These are phyloP conservation scores for Cryptococcus sp. DNA, from an alignment of 1,284 basidiomycete species.

Conservation along the genomic window DNA sequence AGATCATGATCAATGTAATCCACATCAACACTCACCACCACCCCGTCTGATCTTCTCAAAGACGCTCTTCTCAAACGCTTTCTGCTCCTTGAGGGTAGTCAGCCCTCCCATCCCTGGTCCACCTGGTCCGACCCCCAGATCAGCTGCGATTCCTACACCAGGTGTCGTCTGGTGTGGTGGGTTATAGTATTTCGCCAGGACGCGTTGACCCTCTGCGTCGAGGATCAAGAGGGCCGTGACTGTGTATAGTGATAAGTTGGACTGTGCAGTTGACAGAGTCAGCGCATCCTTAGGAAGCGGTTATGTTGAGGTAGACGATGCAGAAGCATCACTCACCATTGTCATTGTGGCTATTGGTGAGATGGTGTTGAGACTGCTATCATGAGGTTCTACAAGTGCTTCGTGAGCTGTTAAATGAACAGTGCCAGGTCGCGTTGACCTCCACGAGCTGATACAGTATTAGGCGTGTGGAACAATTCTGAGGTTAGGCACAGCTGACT, in stretches of 20 bases:
- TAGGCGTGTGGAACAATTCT: slow-evolving; percentile 8
- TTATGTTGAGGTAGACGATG: neutral
- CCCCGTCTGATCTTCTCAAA: slow-evolving; percentile 94
- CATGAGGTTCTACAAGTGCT: no score
- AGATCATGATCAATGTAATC: neutral
- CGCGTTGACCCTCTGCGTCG: slow-evolving; percentile 90
- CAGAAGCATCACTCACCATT: neutral
- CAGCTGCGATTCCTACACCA: slow-evolving; percentile 51
- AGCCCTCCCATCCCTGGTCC: slow-evolving; percentile 49
- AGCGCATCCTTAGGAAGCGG: neutral
- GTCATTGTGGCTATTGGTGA: neutral
- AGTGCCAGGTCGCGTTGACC: slow-evolving; percentile 5
- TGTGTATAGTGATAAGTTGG: slow-evolving; percentile 83
- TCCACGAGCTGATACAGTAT: slow-evolving; percentile 4
- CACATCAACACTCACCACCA: slow-evolving; percentile 64
- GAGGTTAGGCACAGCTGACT: no score
- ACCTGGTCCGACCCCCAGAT: slow-evolving; percentile 49
- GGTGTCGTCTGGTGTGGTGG: slow-evolving; percentile 61
- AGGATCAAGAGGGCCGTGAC: slow-evolving; percentile 86
- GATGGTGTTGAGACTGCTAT: no score
- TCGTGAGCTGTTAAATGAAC: neutral
- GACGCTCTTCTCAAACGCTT: slow-evolving; percentile 90
- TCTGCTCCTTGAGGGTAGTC: slow-evolving; percentile 83
- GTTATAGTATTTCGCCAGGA: slow-evolving; percentile 91
- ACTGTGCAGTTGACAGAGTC: slow-evolving; percentile 37